A percentile compares a stretch with the other conserved stretches of the same genome.
phyloP scores from a whole-genome alignment of 192 early-diverging fungal genomes.

The Rhizoclosmatium sp. region DNA sequence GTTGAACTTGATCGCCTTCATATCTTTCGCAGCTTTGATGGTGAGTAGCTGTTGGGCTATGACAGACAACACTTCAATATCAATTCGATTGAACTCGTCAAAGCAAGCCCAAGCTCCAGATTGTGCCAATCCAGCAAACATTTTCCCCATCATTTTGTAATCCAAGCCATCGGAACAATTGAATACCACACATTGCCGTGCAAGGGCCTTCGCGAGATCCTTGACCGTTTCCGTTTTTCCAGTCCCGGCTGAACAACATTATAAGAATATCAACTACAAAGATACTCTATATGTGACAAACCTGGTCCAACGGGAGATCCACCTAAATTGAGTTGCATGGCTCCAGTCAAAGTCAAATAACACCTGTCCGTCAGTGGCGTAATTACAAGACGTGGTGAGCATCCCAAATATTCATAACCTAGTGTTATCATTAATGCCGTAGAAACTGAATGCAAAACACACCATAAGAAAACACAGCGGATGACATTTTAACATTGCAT shows the following conservation, averaged over 20 bases:
- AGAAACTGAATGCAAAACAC: not conserved
- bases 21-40: conserved; percentile 68
- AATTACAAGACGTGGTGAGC: conserved; percentile 67
- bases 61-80: conserved; percentile 69
- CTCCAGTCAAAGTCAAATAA: conserved; percentile 69
- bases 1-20: conserved; percentile 62
- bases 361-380: conserved; percentile 70
- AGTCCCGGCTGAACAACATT: conserved; percentile 53
- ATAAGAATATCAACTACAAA: not conserved
- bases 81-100: conserved; percentile 72
- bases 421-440: not conserved
- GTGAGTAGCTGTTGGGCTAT: conserved; percentile 70
- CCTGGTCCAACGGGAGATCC: conserved; percentile 60
- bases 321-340: conserved; percentile 68
- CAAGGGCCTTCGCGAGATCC: conserved; percentile 68
- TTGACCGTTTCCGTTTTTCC: conserved; percentile 73
- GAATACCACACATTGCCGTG: conserved; percentile 69
- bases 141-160: conserved; percentile 75
- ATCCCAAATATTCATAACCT: conserved; percentile 68
- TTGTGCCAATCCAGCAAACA: conserved; percentile 69
- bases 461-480: conserved; percentile 62
- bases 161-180: conserved; percentile 73
- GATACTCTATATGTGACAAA: not conserved
- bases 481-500: conserved; percentile 66
- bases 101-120: conserved; percentile 63